Conservation (phyloP, 106 monocot species). For the Vanilla planifolia region DNA sequence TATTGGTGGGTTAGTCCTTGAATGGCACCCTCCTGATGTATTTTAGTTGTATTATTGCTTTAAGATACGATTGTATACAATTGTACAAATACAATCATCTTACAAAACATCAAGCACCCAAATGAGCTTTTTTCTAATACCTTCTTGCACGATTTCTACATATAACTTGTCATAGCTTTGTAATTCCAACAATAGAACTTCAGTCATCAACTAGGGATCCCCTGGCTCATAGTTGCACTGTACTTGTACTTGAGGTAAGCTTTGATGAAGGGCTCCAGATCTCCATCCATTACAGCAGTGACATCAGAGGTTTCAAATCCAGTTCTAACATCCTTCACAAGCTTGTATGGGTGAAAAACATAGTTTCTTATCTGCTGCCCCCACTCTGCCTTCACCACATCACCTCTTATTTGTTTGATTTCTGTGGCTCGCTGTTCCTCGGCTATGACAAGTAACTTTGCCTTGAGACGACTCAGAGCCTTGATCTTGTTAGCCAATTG, state of each 20-base stretch:
- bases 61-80: no score
- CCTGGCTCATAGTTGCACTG: constrained; percentile 2
- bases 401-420: constrained; percentile 88
- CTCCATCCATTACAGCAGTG: constrained; percentile 86
- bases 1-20: no score
- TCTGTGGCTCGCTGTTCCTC: constrained; percentile 92
- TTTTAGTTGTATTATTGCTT: no score
- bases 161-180: no score
- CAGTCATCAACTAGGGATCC: no score
- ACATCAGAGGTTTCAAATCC: constrained; percentile 80
- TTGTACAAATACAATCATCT: no score
- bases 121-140: no score
- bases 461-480: constrained; percentile 91
- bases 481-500: constrained; percentile 89
- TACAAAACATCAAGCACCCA: no score
- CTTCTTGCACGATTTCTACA: no score
- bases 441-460: constrained; percentile 84
- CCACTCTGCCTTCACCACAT: constrained; percentile 96
- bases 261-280: constrained; percentile 80
- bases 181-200: no score
- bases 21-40: no score
- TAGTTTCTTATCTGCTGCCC: constrained; percentile 98
- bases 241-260: constrained; percentile 82
- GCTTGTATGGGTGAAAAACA: constrained; percentile 99
- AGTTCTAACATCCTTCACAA: constrained; percentile 91